Evolutionary conservation across 306 rosid genomes (phyloP).

Genomic region (Quercus glauca): DNA sequence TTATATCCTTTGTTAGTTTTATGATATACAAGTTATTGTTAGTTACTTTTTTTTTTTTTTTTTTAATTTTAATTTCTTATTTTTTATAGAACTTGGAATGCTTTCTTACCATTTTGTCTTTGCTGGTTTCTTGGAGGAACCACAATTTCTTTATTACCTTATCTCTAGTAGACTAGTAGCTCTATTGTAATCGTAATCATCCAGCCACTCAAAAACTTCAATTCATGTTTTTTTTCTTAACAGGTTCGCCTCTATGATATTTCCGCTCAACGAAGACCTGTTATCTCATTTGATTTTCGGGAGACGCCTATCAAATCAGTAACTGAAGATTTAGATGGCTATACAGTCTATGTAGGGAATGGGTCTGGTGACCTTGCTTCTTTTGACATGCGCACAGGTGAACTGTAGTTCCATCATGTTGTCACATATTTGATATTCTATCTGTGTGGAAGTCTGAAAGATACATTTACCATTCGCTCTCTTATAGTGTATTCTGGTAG

Average conservation of each 20-base stretch:
- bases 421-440: neutral
- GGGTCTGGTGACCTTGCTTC: constrained; percentile 96
- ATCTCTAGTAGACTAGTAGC: neutral
- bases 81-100: neutral
- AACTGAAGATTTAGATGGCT: constrained; percentile 75
- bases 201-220: neutral
- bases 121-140: neutral
- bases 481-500: neutral
- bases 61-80: no score
- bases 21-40: neutral
- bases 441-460: no score
- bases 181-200: neutral
- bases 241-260: constrained; percentile 92
- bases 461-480: neutral
- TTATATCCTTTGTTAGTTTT: neutral
- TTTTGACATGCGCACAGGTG: constrained; percentile 88
- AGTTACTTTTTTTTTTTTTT: neutral
- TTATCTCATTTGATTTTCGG: constrained; percentile 65
- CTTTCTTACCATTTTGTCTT: neutral
- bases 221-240: neutral
- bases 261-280: constrained; percentile 92
- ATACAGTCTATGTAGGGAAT: constrained; percentile 78
- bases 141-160: neutral
- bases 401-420: constrained; percentile 2
- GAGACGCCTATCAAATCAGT: constrained; percentile 83